Conservation (phyloP, 345 rosid genomes). For the Angophora floribunda region DNA sequence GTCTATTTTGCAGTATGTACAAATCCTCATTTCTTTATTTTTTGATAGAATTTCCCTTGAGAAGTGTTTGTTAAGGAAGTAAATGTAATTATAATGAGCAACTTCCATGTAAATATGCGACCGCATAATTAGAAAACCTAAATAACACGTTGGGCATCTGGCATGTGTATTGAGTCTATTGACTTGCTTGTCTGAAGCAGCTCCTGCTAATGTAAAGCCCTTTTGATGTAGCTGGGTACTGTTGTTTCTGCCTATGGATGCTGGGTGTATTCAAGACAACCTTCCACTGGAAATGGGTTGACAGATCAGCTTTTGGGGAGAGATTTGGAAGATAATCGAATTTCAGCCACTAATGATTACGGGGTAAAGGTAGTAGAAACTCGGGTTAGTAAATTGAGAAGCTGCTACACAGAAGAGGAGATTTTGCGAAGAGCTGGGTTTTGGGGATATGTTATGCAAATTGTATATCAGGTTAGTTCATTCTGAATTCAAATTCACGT, state of each 20-base stretch:
- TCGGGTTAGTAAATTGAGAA: conserved; percentile 22
- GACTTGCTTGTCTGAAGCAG: not conserved
- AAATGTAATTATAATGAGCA: not conserved
- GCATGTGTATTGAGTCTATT: not conserved
- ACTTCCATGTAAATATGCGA: not conserved
- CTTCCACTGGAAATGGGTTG: conserved; percentile 10
- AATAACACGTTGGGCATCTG: not conserved
- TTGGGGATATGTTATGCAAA: conserved; percentile 79
- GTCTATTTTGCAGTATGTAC: conserved; percentile 77
- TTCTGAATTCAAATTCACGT: not conserved
- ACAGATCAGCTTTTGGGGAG: conserved; percentile 3
- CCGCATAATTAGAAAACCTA: not conserved
- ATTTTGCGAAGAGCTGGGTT: conserved; percentile 34
- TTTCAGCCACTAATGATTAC: not conserved
- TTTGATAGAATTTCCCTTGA: not conserved
- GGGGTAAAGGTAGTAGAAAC: conserved; percentile 7
- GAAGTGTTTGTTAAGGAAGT: not conserved
- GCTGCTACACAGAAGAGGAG: conserved; percentile 31
- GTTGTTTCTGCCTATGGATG: conserved; percentile 69
- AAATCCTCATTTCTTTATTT: not conserved
- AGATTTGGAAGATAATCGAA: conserved; percentile 12
- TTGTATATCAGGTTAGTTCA: conserved; percentile 52
- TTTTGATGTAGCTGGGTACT: conserved; percentile 46
- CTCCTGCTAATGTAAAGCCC: not conserved
- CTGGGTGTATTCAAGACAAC: conserved; percentile 23